These are phyloP conservation scores for Euphorbia schlechtendalii DNA, from an alignment of 441 rosid genomes.

Conservation along the genomic window DNA sequence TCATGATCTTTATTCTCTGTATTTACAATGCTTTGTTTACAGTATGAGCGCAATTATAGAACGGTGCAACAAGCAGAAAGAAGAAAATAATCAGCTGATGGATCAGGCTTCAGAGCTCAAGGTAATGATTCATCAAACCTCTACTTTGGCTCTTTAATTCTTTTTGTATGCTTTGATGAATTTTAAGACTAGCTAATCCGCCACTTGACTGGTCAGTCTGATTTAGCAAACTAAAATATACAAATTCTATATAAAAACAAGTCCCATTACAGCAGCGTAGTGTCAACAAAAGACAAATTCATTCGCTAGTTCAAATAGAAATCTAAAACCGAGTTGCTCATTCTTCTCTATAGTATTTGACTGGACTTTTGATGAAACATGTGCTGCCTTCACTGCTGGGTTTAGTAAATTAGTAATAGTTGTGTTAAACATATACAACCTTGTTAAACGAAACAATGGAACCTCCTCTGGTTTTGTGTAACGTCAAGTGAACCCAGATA, in stretches of 20 bases:
- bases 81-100: conserved; percentile 45
- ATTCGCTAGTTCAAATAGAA: background rate
- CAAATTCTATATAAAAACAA: too few relatives aligned
- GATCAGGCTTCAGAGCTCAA: conserved; percentile 58
- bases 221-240: too few relatives aligned
- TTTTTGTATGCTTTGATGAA: too few relatives aligned
- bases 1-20: background rate
- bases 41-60: conserved; percentile 54
- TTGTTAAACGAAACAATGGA: too few relatives aligned
- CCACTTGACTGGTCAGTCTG: too few relatives aligned
- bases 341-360: background rate
- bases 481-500: too few relatives aligned
- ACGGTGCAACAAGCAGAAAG: conserved; percentile 53
- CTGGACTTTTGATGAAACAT: background rate
- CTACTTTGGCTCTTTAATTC: too few relatives aligned
- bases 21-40: background rate
- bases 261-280: background rate
- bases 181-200: too few relatives aligned
- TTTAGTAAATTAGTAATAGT: too few relatives aligned
- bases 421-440: too few relatives aligned
- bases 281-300: background rate
- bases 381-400: too few relatives aligned
- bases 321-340: background rate
- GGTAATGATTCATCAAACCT: conserved; percentile 32
- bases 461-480: too few relatives aligned